phyloP scores from a whole-genome alignment of 768 basidiomycete genomes.

The Collybiopsis luxurians region DNA sequence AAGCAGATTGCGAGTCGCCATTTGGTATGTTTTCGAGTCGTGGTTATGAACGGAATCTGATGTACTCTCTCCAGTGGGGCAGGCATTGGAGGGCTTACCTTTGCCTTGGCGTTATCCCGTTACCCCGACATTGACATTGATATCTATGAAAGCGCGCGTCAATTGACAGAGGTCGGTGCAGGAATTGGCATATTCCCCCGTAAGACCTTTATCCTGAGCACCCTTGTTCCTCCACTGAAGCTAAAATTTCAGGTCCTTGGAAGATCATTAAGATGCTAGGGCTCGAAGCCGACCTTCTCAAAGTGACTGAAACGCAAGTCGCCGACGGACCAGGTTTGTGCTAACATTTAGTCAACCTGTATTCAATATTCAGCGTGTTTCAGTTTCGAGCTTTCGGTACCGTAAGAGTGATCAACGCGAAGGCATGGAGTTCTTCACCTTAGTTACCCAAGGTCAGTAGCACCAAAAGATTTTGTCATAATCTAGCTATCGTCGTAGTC shows the following conservation, averaged over 20 bases:
- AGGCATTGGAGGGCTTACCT: constrained; percentile 43
- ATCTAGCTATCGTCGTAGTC: not conserved
- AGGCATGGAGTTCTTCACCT: constrained; percentile 50
- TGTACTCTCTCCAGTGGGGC: constrained; percentile 37
- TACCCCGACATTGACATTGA: constrained; percentile 55
- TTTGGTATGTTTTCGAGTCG: constrained; percentile 41
- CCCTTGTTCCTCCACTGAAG: constrained; percentile 11
- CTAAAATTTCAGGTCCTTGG: constrained; percentile 39
- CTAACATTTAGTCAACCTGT: not conserved
- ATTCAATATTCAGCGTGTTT: not conserved
- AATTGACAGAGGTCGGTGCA: constrained; percentile 56
- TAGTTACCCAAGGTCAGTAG: constrained; percentile 54
- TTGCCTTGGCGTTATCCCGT: constrained; percentile 35
- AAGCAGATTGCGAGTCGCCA: constrained; percentile 46
- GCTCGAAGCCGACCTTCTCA: constrained; percentile 44
- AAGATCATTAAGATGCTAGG: constrained; percentile 43
- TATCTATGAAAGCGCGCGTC: constrained; percentile 50
- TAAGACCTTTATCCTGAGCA: too few species aligned
- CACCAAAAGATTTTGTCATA: constrained; percentile 9
- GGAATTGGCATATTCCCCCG: constrained; percentile 57
- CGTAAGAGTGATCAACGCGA: constrained; percentile 60
- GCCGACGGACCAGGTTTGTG: constrained; percentile 39
- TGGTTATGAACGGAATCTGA: constrained; percentile 13
- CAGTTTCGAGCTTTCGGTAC: constrained; percentile 52
- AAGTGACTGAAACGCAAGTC: constrained; percentile 32